Evolutionary conservation across 2,329 filamentous ascomycete species (phyloP), one percentile per base, ranked within the genome.

Genomic region (Botrytis fabae): DNA sequence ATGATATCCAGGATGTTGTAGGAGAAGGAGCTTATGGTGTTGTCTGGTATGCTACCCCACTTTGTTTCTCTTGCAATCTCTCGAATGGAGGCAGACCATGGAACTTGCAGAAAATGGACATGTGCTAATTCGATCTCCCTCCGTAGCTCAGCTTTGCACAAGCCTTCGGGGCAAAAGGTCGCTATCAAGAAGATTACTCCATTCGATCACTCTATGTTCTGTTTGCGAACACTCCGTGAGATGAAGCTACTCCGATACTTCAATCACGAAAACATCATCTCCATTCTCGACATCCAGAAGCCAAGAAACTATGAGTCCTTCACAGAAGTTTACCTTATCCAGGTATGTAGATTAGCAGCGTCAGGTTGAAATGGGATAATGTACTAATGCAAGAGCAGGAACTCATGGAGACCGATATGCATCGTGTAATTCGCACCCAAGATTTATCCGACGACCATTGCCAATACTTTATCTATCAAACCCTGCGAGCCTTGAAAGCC

Each of bases 381-480:
- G 70, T 63, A 60, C 74, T 76, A 72, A 80, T 64, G 63, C 4
- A 72, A 64, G 48, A 38, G 22, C 46, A 97, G 93, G 95, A 97
- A 84, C 89, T 99, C 80, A 99, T 99, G 96, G 96, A 99, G 86
- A 99, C 96, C 65, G 96, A 99, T 81, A 99, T 99, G 96, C 96
- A 99, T 84, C 91, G 96, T 78, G 96, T 99, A 77, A 99, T 99
- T 81, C 94, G 96, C 79, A 99, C 96, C 57, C 96, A 99, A 84
- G 96, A 99, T 81, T 90, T 99, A 63, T 98, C 96, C 54, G 96
- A 99, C 83, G 96, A 99, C 83, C 96, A 99, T 84, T 99, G 96
- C 89, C 96, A 99, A 84, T 99, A 99, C 86, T 99, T 99, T 85
- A 99, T 99, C 84, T 99, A 99, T 87, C 96, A 99, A 86, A 99